Percentiles rank a stretch among this genome's conserved stretches.
phyloP scores from a whole-genome alignment of 805 yeast species.

The Jamesozyma piceae region DNA sequence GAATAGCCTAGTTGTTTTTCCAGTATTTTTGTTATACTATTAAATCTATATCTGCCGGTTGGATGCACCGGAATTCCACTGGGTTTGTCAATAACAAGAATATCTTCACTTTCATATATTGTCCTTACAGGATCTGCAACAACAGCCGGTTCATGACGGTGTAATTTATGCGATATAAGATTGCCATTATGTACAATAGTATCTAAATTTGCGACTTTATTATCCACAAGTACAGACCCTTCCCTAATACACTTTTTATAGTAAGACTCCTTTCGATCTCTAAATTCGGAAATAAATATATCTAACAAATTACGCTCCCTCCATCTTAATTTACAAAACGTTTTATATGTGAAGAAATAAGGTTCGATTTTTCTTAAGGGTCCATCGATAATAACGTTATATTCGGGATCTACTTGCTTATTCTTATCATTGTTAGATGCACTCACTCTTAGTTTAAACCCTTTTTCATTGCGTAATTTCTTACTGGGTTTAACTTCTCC shows the following conservation, averaged over 20 bases:
- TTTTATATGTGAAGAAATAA: conserved; percentile 78
- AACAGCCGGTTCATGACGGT: conserved; percentile 86
- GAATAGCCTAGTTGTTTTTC: conserved; percentile 56
- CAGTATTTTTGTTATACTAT: conserved; percentile 65
- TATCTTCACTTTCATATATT: conserved; percentile 60
- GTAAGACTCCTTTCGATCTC: conserved; percentile 63
- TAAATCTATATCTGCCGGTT: conserved; percentile 70
- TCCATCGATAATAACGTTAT: conserved; percentile 49
- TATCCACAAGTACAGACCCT: conserved; percentile 70
- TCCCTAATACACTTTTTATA: conserved; percentile 44
- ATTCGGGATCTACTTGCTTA: conserved; percentile 53
- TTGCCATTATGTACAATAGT: conserved; percentile 73
- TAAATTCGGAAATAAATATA: conserved; percentile 70
- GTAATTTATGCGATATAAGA: conserved; percentile 63
- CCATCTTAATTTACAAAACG: conserved; percentile 89
- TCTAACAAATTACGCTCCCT: conserved; percentile 73
- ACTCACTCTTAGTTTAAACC: conserved; percentile 24
- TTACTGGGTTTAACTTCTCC: conserved; percentile 2
- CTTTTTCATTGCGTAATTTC: conserved; percentile 21
- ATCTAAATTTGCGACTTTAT: conserved; percentile 51
- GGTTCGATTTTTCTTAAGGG: conserved; percentile 67
- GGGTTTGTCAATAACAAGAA: conserved; percentile 85
- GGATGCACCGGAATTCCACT: conserved; percentile 95
- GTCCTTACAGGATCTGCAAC: conserved; percentile 46
- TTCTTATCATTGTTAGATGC: conserved; percentile 31